Conservation (phyloP, 1,139 yeast genomes). For the Arxiozyma slooffiae region DNA sequence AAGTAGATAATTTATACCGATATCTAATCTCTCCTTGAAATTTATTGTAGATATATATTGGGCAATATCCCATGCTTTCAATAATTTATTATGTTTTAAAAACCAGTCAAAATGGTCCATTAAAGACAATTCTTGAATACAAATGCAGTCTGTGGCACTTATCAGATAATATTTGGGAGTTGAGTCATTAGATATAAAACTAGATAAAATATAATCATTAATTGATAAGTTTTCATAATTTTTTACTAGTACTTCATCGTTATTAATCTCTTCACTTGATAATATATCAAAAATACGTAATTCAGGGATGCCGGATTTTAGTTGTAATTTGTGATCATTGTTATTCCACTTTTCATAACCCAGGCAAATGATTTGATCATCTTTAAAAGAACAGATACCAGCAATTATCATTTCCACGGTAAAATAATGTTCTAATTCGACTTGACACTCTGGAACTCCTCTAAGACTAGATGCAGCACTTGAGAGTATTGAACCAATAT, state of each 20-base stretch:
- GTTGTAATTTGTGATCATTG: constrained; percentile 24
- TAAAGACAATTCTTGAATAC: constrained; percentile 59
- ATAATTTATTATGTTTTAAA: constrained; percentile 41
- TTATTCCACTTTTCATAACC: constrained; percentile 34
- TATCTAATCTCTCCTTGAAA: constrained; percentile 42
- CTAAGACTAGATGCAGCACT: constrained; percentile 64
- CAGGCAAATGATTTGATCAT: constrained; percentile 51
- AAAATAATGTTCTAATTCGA: constrained; percentile 56
- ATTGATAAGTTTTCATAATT: constrained; percentile 54
- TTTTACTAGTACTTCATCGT: constrained; percentile 67
- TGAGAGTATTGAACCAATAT: constrained; percentile 37
- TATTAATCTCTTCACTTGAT: constrained; percentile 65
- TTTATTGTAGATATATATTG: constrained; percentile 39
- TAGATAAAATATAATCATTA: constrained; percentile 67
- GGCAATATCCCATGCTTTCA: constrained; percentile 73
- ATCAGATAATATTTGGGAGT: constrained; percentile 51
- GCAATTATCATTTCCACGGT: constrained; percentile 61
- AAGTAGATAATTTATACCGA: constrained; percentile 59
- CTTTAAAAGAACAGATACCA: constrained; percentile 68
- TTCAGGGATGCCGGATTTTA: constrained; percentile 48
- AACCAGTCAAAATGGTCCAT: constrained; percentile 70
- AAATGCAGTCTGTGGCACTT: constrained; percentile 74
- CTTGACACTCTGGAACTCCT: constrained; percentile 45
- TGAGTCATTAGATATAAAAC: constrained; percentile 33
- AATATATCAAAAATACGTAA: constrained; percentile 54